Evolutionary conservation across 257 asterid species (phyloP).

Genomic region (Mentha longifolia): DNA sequence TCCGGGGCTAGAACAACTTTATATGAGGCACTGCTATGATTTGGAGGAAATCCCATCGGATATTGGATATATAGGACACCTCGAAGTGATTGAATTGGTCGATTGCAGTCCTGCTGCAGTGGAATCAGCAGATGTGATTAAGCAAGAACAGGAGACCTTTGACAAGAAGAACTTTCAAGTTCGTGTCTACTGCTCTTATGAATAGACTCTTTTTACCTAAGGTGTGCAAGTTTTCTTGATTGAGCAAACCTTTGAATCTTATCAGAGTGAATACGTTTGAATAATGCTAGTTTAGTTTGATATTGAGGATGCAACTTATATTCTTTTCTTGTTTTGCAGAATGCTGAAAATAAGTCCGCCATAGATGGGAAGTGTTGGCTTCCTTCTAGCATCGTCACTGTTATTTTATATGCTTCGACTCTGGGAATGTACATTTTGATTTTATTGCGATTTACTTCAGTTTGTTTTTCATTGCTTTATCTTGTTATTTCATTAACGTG

Average conservation of each 20-base stretch:
- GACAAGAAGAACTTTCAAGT: constrained; percentile 23
- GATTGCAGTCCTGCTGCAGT: constrained; percentile 36
- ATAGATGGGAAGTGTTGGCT: neutral
- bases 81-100: constrained; percentile 32
- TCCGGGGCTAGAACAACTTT: constrained; percentile 24
- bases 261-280: neutral
- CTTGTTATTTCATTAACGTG: neutral
- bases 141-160: neutral
- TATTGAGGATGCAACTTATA: neutral
- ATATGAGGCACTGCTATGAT: constrained; percentile 31
- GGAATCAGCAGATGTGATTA: constrained; percentile 16
- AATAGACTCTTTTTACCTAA: constrained; percentile 12
- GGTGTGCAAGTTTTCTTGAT: neutral
- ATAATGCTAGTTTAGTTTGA: neutral
- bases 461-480: neutral
- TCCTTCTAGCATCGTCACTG: neutral
- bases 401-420: neutral
- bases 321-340: neutral
- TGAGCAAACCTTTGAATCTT: neutral
- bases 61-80: constrained; percentile 7
- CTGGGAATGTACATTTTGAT: neutral
- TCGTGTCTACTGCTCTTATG: constrained; percentile 40
- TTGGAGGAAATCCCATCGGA: constrained; percentile 28
- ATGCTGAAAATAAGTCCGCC: neutral
- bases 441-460: neutral